Evolutionary conservation across 345 rosid species (phyloP), one percentile per base, ranked within the genome.

Genomic region (Salix purpurea): DNA sequence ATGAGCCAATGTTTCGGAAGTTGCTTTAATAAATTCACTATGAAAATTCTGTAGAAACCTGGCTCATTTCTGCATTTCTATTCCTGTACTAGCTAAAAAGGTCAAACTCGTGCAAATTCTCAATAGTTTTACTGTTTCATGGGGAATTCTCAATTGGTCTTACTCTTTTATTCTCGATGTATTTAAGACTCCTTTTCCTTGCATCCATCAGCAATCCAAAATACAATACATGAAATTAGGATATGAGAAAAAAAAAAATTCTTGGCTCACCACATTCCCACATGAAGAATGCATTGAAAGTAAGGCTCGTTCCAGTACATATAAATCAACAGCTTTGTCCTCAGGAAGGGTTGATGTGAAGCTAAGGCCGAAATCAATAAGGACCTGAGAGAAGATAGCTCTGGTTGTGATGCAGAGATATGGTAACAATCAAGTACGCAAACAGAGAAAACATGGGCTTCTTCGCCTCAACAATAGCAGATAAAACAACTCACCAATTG

Each of bases 231-330:
- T 18, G 30, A 44, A 40, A 42, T 26, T 39, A 42, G 19, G 60
- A 67, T 7, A 24, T 21, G 26, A 56, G 32, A 30, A 30, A 4
- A 42, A 66, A 44, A 11, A 0, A 16, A n/a, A 61, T 30, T 65
- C 61, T 23, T 34, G 18, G 50, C 87, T 85, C 88, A 96, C 98
- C 97, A 96, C 99, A 83, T 96, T 89, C 77, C 98, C 97, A 58
- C 99, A 96, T 12, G 94, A 88, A 54, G 98, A 96, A 84, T 94
- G 99, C 98, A 94, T 88, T 0, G 97, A 91, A 72, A 96, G 86
- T 77, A 94, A 86, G 6, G 97, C 98, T 86, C 99, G 85, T 84
- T 96, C 98, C 15, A 96, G 97, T 9, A 94, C 98, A 80, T 96
- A 96, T 67, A 96, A 83, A 80, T 94, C 98, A 72, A 96, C 98